Conservation (phyloP, 306 rosid genomes). For the apple (Malus domestica) region DNA sequence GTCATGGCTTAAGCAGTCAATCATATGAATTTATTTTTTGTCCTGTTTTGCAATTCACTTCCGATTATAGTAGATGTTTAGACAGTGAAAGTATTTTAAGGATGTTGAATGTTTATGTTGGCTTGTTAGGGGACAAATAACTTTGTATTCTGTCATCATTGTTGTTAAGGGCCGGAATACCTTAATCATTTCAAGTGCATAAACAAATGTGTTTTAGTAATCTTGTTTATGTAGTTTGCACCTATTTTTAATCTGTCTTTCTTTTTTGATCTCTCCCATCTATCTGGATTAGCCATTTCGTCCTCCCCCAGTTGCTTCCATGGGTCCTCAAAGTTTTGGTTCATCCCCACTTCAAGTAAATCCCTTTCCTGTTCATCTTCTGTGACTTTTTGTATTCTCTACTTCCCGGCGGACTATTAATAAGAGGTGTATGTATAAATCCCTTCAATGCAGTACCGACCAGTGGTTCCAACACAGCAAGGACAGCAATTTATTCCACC, state of each 20-base stretch:
- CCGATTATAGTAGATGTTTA: background rate
- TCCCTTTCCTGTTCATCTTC: conserved; percentile 2
- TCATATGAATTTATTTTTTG: background rate
- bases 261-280: background rate
- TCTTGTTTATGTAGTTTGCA: background rate
- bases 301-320: conserved; percentile 26
- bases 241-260: background rate
- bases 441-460: conserved; percentile 60
- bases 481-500: conserved; percentile 63
- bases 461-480: conserved; percentile 63
- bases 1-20: background rate
- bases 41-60: background rate
- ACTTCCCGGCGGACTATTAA: conserved; percentile 3
- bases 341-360: conserved; percentile 20
- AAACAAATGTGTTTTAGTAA: background rate
- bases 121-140: background rate
- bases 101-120: background rate
- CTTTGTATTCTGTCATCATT: background rate
- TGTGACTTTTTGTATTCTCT: conserved; percentile 10
- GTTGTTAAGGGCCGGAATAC: background rate
- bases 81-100: background rate
- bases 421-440: conserved; percentile 9
- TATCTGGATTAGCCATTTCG: conserved; percentile 19
- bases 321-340: conserved; percentile 39
- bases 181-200: background rate